phyloP scores from a whole-genome alignment of 2,329 filamentous ascomycete genomes.

The Cercospora nicotianae region DNA sequence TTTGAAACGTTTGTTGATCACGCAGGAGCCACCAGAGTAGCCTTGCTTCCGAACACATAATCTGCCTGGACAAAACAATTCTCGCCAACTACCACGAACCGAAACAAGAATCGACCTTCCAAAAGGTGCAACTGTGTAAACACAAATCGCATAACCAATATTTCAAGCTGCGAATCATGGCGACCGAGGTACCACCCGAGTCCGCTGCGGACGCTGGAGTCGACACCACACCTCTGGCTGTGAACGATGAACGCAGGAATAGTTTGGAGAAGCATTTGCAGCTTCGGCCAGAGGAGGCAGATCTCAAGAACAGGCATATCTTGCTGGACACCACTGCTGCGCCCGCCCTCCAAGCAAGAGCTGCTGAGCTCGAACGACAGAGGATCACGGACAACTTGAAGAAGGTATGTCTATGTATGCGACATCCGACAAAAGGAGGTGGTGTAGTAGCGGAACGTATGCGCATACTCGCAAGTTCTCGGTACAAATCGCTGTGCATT shows the following conservation, averaged over 20 bases:
- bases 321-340: constrained; percentile 66
- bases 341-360: constrained; percentile 64
- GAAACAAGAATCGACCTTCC: not conserved
- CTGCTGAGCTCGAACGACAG: constrained; percentile 65
- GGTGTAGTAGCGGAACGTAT: not conserved
- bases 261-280: constrained; percentile 40
- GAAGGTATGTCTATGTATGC: constrained; percentile 43
- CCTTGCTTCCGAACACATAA: not conserved
- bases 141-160: not conserved
- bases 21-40: not conserved
- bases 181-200: constrained; percentile 6
- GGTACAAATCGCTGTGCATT: not conserved
- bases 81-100: not conserved
- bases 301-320: constrained; percentile 67
- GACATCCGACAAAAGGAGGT: constrained; percentile 61
- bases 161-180: constrained; percentile 14
- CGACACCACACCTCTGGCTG: constrained; percentile 21
- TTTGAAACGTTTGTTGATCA: constrained; percentile 5
- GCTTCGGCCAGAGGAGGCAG: constrained; percentile 54
- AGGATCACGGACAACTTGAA: constrained; percentile 62
- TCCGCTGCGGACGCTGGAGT: constrained; percentile 13
- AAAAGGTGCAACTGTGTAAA: not conserved
- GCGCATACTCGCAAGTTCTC: not conserved
- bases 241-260: constrained; percentile 21
- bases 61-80: not conserved